Base-by-base conservation (phyloP, 2,329 filamentous ascomycete species). In the Trichoderma breve region DNA sequence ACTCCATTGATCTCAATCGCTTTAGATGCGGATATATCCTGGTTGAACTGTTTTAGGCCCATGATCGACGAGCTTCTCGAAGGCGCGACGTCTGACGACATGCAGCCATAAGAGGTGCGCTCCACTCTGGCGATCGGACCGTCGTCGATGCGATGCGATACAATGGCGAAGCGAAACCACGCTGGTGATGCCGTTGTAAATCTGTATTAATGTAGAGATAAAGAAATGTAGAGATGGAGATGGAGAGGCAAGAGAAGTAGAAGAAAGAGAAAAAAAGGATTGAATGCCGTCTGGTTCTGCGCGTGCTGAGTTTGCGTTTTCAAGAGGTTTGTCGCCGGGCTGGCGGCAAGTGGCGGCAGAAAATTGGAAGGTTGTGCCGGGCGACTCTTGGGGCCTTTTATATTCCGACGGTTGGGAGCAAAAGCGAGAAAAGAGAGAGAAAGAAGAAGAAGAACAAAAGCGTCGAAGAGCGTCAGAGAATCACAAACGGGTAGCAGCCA, bases 41-140 rank as follows among this genome's bases (percentile, higher is more conserved):
- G 82, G 62, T 89, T 84, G 79, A 93, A 95, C 43, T 87, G 86
- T 76, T 86, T 88, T 72, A 90, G 86, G 74, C 90, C 87, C 92
- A 94, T 94, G 69, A 62, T 53, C 6, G 32, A 32, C 9, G 61
- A 36, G 32, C 5, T 55, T 30, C 34, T 26, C 32, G 43, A n/a
- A 39, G 47, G 53, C 9, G 2, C 43, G 14, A n/a, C 4, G 14
- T 24, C 24, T 5, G 64, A 15, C 6, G 18, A 53, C 15, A 43
- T 3, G 24, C 26, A 58, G 21, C 24, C n/a, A 28, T 21, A 24
- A 14, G 26, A 58, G 30, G 28, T 21, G 34, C 34, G 24, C 32
- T 57, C 12, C 15, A 24, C 7, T 21, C 64, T 39, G 21, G 28
- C 51, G 6, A 26, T 39, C 6, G 11, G 14, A 30, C 4, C 24